Percentiles rank a stretch among this genome's conserved stretches.
Conservation (phyloP, 805 yeast genomes). For the Sungouiozyma intestinalis region DNA sequence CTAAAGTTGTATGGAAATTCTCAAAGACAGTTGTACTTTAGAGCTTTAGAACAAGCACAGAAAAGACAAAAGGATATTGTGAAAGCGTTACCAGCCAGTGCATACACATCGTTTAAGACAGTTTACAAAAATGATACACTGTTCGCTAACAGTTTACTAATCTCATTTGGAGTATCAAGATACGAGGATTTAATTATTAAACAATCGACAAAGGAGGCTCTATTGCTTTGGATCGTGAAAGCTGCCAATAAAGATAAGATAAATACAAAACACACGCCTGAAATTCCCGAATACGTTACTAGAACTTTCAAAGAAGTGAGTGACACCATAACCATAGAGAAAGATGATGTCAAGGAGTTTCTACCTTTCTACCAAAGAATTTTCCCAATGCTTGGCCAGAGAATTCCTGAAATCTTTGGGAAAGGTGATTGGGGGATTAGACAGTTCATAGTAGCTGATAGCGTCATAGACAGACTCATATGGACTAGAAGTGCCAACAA, state of each 20-base stretch:
- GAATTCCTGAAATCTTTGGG: constrained; percentile 49
- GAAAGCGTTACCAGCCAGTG: constrained; percentile 34
- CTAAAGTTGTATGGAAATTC: constrained; percentile 32
- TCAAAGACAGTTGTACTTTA: constrained; percentile 39
- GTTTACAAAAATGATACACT: constrained; percentile 44
- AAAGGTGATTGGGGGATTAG: constrained; percentile 37
- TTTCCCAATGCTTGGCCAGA: constrained; percentile 37
- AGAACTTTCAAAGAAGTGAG: constrained; percentile 31
- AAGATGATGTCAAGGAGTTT: constrained; percentile 47
- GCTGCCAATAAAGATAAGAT: constrained; percentile 35
- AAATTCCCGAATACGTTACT: constrained; percentile 42
- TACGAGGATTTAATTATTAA: constrained; percentile 42
- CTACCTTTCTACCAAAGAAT: constrained; percentile 42
- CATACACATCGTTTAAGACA: constrained; percentile 40
- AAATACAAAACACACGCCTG: constrained; percentile 15
- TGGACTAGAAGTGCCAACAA: constrained; percentile 32
- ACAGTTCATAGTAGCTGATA: constrained; percentile 37
- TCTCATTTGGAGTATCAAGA: constrained; percentile 46
- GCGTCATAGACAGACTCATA: constrained; percentile 40
- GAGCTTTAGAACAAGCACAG: constrained; percentile 31
- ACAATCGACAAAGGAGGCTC: constrained; percentile 44
- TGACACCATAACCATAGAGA: constrained; percentile 32
- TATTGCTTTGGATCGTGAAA: constrained; percentile 55
- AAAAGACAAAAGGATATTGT: constrained; percentile 29
- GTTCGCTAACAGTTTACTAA: constrained; percentile 44